Evolutionary conservation across 2,329 filamentous ascomycete genomes (phyloP), one percentile per base, ranked within the genome.

Genomic region (Penicillium brasilianum): DNA sequence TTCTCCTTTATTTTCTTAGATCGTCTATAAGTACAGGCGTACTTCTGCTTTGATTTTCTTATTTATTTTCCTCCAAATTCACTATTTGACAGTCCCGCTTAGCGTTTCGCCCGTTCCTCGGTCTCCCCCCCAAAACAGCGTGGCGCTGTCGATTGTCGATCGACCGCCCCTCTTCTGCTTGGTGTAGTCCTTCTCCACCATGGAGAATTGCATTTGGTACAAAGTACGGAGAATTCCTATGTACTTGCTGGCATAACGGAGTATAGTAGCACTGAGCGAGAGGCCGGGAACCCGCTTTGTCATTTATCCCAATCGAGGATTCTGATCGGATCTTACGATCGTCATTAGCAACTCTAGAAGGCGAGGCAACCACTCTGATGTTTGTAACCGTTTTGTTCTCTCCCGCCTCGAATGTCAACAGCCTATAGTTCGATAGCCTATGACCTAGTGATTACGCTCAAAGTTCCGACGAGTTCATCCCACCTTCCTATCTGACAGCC

Each of bases 131-230:
- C 18, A 54, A 59, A 43, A 20, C 37, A 62, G 37, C 60, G 59
- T 61, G 58, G 58, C 62, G 63, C 25, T 63, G 60, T 60, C 57
- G 61, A 66, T 67, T 62, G 66, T 67, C 66, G 66, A 68, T 66
- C 65, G 49, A 39, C 53, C 44, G 51, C 49, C 52, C 44, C 59
- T 37, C 48, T 25, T 20, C 20, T 25, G 3, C 11, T 11, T 1
- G 49, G 22, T 20, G 22, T 20, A 28, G 14, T 32, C 37, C 37
- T 48, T 48, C 22, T 44, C 61, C 46, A 55, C 52, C 43, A 30
- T 13, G n/a, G 44, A 9, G 25, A 48, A 48, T 28, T 16, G n/a
- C 7, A 48, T 11, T 30, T 48, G 22, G 25, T 28, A 30, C 22
- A 48, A 48, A 48, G 44, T 48, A 48, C 44, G 22, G 22, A 48